Evolutionary conservation across 495 filamentous ascomycete species (phyloP), one percentile per base, ranked within the genome.

Genomic region (Monascus purpureus): DNA sequence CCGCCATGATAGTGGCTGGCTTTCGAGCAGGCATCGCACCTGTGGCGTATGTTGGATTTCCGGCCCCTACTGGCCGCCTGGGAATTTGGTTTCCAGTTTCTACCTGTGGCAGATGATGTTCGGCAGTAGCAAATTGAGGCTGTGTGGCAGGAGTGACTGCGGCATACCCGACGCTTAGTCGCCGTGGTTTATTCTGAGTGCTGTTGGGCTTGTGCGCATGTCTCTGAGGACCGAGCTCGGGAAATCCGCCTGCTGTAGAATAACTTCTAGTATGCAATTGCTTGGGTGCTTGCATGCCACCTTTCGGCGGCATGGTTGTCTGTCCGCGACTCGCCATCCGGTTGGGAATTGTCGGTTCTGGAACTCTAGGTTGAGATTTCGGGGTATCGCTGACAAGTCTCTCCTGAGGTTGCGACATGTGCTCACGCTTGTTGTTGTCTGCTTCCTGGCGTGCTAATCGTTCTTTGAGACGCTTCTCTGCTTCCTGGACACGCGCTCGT

Each of bases 401-500:
- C 8, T 29, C 18, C 25, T 13, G 31, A 29, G 35, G 14, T 29
- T 28, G 39, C 14, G 33, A 29, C 13, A 37, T 34, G 5, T 38
- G 28, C 8, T 42, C 36, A 25, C 41, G 18, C 31, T 41, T 38
- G 40, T 46, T 31, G 37, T 48, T 29, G 19, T 51, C 46, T 12
- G 41, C 39, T 28, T 53, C 53, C 23, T 53, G 43, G 17, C 53
- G 49, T 15, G 55, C 57, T 33, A 66, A 53, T 6, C 57, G 52
- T 64, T 61, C 74, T 55, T 46, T 69, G 54, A 47, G 39, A 38
- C 61, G 62, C 31, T 65, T 56, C 46, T 94, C 86, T 1, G 81
- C 79, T 47, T 86, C 76, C 53, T 84, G 67, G n/a, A 80, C 71
- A 29, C 80, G 70, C 2, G 81, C 80, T 36, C 81, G 68, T 48